Evolutionary conservation across 768 basidiomycete genomes (phyloP).

Genomic region (Crucibulum laeve): DNA sequence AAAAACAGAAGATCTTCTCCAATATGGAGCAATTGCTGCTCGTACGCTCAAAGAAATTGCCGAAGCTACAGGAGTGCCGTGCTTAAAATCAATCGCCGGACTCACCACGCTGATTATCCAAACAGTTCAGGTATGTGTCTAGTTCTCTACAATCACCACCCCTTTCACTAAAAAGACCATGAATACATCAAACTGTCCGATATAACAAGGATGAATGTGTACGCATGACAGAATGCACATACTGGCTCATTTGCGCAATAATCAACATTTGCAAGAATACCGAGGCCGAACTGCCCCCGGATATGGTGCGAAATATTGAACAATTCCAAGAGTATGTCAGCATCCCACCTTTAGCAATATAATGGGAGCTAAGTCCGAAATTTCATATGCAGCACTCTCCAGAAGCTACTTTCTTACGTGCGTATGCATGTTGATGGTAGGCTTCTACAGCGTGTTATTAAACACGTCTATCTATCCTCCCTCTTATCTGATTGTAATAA

Average conservation of each 20-base stretch:
- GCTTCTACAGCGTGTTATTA: background rate
- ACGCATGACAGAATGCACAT: background rate
- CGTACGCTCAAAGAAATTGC: constrained; percentile 9
- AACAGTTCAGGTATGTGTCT: background rate
- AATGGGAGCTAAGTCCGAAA: background rate
- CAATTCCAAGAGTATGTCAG: background rate
- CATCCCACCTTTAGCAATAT: background rate
- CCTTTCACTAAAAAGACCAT: background rate
- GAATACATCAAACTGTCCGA: background rate
- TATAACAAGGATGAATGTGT: background rate
- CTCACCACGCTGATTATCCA: background rate
- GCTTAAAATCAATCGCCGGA: background rate
- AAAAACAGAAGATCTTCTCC: no score
- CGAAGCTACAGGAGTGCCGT: background rate
- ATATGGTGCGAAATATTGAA: background rate
- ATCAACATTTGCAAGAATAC: background rate
- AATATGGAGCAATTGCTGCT: constrained; percentile 5
- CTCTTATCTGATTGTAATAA: background rate
- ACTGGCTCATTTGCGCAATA: background rate
- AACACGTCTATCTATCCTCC: background rate
- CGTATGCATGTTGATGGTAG: background rate
- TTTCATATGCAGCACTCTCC: background rate
- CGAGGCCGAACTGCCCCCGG: background rate
- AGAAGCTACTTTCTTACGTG: background rate
- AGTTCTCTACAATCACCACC: background rate